Percentiles rank a stretch among this genome's conserved stretches.
phyloP scores from a whole-genome alignment of 2,329 filamentous ascomycete species.

The Xylaria multiplex region DNA sequence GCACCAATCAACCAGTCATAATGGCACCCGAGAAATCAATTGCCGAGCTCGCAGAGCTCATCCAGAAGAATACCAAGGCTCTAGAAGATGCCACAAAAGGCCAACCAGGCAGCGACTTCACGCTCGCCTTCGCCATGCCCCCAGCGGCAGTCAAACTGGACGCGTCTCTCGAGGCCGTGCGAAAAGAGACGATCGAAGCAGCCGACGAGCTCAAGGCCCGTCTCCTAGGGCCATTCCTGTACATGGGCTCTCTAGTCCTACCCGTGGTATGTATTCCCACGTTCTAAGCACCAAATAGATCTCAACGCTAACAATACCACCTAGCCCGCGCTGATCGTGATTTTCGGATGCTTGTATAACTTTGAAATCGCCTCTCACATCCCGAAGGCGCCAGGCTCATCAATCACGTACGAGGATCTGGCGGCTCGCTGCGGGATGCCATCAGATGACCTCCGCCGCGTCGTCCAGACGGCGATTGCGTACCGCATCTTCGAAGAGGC shows the following conservation, averaged over 20 bases:
- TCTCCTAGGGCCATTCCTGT: slow-evolving; percentile 39
- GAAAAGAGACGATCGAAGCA: slow-evolving; percentile 40
- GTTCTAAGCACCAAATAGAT: background rate
- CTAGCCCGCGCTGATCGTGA: slow-evolving; percentile 35
- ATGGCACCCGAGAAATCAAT: slow-evolving; percentile 42
- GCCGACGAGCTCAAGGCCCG: slow-evolving; percentile 43
- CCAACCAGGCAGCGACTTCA: slow-evolving; percentile 39
- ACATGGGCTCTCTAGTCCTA: slow-evolving; percentile 32
- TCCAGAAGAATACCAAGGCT: slow-evolving; percentile 35
- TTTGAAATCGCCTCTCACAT: slow-evolving; percentile 42
- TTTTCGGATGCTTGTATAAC: slow-evolving; percentile 40
- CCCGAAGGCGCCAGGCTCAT: slow-evolving; percentile 29
- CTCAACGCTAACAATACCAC: background rate
- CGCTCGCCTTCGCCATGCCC: slow-evolving; percentile 37
- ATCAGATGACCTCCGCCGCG: slow-evolving; percentile 41
- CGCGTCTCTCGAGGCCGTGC: slow-evolving; percentile 33
- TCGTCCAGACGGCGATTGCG: slow-evolving; percentile 42
- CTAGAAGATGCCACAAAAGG: slow-evolving; percentile 39
- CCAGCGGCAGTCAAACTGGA: slow-evolving; percentile 23
- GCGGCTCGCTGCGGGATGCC: slow-evolving; percentile 33
- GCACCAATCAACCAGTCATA: background rate
- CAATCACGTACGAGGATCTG: slow-evolving; percentile 35
- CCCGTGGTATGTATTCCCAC: slow-evolving; percentile 34
- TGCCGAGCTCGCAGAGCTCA: slow-evolving; percentile 42
- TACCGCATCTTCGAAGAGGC: slow-evolving; percentile 46